Evolutionary conservation across 2,329 filamentous ascomycete species (phyloP).

Genomic region (Fusarium proliferatum): DNA sequence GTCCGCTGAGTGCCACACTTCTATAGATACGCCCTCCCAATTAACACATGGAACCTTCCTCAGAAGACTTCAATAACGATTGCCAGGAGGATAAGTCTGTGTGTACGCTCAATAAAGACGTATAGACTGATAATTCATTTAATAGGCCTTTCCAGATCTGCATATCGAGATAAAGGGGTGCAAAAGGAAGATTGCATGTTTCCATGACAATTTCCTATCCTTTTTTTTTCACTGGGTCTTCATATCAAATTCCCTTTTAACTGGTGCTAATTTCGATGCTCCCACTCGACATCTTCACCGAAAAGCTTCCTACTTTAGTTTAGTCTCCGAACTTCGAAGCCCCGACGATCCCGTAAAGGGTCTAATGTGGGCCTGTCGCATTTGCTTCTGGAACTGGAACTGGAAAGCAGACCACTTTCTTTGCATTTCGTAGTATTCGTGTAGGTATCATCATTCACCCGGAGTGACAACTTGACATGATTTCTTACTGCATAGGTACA

Average conservation of each 20-base stretch:
- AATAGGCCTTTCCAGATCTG: constrained; percentile 18
- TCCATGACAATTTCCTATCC: constrained; percentile 17
- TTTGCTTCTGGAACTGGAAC: constrained; percentile 23
- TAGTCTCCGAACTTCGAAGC: constrained; percentile 28
- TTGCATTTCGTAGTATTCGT: not conserved
- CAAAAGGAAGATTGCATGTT: constrained; percentile 16
- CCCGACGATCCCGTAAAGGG: constrained; percentile 12
- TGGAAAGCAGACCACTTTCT: constrained; percentile 33
- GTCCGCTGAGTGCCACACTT: not conserved
- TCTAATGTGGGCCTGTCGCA: constrained; percentile 18
- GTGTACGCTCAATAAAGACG: not conserved
- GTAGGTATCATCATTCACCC: not conserved
- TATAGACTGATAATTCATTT: not conserved
- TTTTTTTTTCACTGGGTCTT: constrained; percentile 25
- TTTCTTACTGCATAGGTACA: not conserved
- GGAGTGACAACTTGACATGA: not conserved
- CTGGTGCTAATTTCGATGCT: constrained; percentile 5
- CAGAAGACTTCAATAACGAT: not conserved
- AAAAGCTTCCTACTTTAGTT: not conserved
- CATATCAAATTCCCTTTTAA: constrained; percentile 9
- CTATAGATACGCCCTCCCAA: not conserved
- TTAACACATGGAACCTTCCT: constrained; percentile 2
- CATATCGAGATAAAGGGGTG: constrained; percentile 24
- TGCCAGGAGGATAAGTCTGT: not conserved
- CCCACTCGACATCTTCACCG: not conserved